These are phyloP conservation scores for Dittrichia graveolens DNA, from an alignment of 129 eudicot species.

Conservation along the genomic window DNA sequence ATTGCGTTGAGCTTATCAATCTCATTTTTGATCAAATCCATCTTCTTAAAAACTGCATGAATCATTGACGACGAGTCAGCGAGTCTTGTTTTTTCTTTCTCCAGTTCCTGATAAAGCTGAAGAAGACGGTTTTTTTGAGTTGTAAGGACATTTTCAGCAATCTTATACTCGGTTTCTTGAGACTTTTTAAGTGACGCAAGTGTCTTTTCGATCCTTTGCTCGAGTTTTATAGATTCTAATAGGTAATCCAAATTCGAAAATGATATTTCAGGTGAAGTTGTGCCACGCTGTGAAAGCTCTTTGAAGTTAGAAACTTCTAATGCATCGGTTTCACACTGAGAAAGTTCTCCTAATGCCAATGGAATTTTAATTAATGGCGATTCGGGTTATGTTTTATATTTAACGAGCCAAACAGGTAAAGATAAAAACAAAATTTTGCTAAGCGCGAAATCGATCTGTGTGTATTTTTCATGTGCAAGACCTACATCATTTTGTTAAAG, in stretches of 20 bases:
- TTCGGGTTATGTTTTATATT: neutral
- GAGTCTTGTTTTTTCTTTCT: slow-evolving; percentile 51
- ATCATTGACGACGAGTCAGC: slow-evolving; percentile 43
- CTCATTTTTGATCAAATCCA: slow-evolving; percentile 60
- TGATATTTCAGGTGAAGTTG: slow-evolving; percentile 26
- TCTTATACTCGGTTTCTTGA: slow-evolving; percentile 56
- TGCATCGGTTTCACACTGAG: slow-evolving; percentile 31
- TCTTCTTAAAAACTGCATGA: slow-evolving; percentile 43
- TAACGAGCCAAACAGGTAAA: neutral
- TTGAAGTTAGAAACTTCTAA: slow-evolving; percentile 20
- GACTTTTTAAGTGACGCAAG: slow-evolving; percentile 53
- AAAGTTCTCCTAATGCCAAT: slow-evolving; percentile 35
- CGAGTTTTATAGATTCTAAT: slow-evolving; percentile 56
- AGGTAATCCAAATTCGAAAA: slow-evolving; percentile 43
- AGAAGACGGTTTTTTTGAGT: slow-evolving; percentile 59
- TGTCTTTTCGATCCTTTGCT: slow-evolving; percentile 55
- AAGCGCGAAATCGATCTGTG: no score
- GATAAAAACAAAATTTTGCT: no score
- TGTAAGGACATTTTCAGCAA: slow-evolving; percentile 52
- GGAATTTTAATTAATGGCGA: neutral
- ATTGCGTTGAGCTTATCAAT: slow-evolving; percentile 53
- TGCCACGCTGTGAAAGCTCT: slow-evolving; percentile 22
- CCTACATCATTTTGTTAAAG: no score
- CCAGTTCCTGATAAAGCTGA: slow-evolving; percentile 57
- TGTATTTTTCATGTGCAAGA: no score